A percentile compares a stretch with the other conserved stretches of the same genome.
Conservation (phyloP, 139 green algal genomes). For the Micromonas commoda region DNA sequence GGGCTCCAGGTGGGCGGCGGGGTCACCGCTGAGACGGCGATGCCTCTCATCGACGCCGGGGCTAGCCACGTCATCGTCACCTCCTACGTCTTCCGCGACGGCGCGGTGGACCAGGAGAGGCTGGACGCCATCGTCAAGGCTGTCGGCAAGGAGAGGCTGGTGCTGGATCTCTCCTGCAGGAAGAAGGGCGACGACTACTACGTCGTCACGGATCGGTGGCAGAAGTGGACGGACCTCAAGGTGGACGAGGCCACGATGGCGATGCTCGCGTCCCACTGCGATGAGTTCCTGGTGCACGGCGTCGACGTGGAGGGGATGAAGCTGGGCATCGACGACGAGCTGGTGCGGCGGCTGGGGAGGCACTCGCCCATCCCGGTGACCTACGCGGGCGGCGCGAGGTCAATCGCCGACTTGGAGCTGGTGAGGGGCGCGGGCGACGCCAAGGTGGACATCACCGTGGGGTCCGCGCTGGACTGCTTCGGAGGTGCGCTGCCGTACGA, state of each 20-base stretch:
- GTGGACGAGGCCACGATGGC: constrained; percentile 56
- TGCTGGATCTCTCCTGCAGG: constrained; percentile 91
- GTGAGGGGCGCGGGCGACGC: constrained; percentile 31
- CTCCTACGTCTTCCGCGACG: constrained; percentile 76
- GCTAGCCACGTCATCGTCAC: constrained; percentile 96
- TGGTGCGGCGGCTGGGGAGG: constrained; percentile 74
- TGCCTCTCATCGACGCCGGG: constrained; percentile 76
- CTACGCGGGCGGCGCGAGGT: constrained; percentile 60
- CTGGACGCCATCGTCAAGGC: constrained; percentile 62
- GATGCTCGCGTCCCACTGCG: constrained; percentile 61
- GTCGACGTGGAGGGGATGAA: constrained; percentile 98
- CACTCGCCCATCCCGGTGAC: constrained; percentile 57
- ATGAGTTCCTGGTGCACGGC: constrained; percentile 95
- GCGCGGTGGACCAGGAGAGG: constrained; percentile 69
- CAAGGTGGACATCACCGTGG: constrained; percentile 89
- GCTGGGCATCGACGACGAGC: constrained; percentile 88
- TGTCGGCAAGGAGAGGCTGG: constrained; percentile 80
- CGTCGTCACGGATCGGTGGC: constrained; percentile 58
- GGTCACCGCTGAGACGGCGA: constrained; percentile 76
- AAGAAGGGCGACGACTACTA: constrained; percentile 62
- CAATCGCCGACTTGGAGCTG: constrained; percentile 36
- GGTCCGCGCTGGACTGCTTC: constrained; percentile 95
- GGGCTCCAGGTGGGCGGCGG: constrained; percentile 92
- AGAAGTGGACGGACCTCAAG: constrained; percentile 43
- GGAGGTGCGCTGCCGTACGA: constrained; percentile 78